A percentile compares a stretch with the other conserved stretches of the same genome.
Evolutionary conservation across 164 flowering plant genomes (phyloP).

Genomic region (Stephania yunnanensis): DNA sequence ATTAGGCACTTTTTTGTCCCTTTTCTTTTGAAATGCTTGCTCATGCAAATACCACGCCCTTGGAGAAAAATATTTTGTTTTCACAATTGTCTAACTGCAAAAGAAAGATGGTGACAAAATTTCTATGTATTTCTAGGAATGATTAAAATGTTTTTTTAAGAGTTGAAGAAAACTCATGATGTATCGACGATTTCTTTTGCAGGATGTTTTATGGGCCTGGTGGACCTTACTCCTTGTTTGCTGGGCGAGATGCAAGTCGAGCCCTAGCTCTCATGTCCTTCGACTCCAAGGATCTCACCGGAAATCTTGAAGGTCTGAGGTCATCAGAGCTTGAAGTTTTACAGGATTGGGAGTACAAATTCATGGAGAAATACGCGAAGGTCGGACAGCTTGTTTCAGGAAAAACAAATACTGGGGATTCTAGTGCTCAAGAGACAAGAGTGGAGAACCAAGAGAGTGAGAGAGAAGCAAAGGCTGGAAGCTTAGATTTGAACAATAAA

Average conservation of each 20-base stretch:
- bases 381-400: slow-evolving; percentile 45
- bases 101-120: too few relatives aligned
- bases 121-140: not conserved
- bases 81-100: too few relatives aligned
- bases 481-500: slow-evolving; percentile 6
- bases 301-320: slow-evolving; percentile 48
- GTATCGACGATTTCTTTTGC: slow-evolving; percentile 3
- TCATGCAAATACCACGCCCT: too few relatives aligned
- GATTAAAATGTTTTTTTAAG: not conserved
- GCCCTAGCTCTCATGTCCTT: slow-evolving; percentile 73
- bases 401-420: slow-evolving; percentile 4
- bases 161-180: not conserved
- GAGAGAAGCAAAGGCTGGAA: not conserved
- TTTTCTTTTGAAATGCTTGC: too few relatives aligned
- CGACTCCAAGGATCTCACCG: slow-evolving; percentile 56
- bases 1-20: too few relatives aligned
- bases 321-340: slow-evolving; percentile 42
- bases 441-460: slow-evolving; percentile 9
- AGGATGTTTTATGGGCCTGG: slow-evolving; percentile 88
- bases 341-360: slow-evolving; percentile 77
- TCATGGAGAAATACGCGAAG: slow-evolving; percentile 65
- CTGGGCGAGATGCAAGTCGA: slow-evolving; percentile 74
- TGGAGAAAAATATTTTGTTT: too few relatives aligned
- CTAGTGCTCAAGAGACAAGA: slow-evolving; percentile 9
- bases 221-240: slow-evolving; percentile 68